Evolutionary conservation across 2,329 filamentous ascomycete species (phyloP), one percentile per base, ranked within the genome.

Genomic region (Fusarium pseudocircinatum): DNA sequence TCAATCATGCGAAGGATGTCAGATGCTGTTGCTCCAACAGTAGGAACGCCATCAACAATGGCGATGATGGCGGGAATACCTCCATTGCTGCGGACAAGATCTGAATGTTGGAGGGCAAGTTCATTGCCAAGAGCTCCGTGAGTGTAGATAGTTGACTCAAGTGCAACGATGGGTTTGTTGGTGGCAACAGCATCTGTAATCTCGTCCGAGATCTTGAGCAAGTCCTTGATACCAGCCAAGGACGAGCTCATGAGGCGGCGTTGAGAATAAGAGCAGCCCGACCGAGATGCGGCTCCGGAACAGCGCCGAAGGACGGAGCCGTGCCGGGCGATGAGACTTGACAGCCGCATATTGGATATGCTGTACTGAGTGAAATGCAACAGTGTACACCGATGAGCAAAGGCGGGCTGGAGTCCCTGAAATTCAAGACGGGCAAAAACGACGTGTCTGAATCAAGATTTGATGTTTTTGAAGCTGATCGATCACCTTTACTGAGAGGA

Each of bases 121-220:
- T 88, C 87, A 39, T 90, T 89, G n/a, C 94, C 94, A 20, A 99
- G 86, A 28, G 93, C 91, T 44, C 95, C 95, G 83, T 99, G 96
- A 3, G 96, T 99, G 83, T 99, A 98, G 76, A 99, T 98, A 9
- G 96, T 97, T 4, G 94, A 95, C 83, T 99, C 96, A 9, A 99
- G 87, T 22, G 96, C 96, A 16, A 99, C 95, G 8, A 99, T 92
- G 2, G 96, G 96, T 77, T 90, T 91, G 63, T 91, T 91, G 18
- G 90, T 88, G 46, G 89, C 86, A 53, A 98, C 82, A 43, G 95
- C 96, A 79, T 94, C 90, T 59, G 87, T 85, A 18, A 99, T 92
- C 82, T 98, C 96, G 57, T 96, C 92, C 2, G 94, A 95, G 46
- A 97, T 86, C 60, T 87, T 88, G 63, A 97, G 87, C 68, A 94